A percentile compares a stretch with the other conserved stretches of the same genome.
phyloP scores from a whole-genome alignment of 345 rosid genomes.

The Gossypium turneri region DNA sequence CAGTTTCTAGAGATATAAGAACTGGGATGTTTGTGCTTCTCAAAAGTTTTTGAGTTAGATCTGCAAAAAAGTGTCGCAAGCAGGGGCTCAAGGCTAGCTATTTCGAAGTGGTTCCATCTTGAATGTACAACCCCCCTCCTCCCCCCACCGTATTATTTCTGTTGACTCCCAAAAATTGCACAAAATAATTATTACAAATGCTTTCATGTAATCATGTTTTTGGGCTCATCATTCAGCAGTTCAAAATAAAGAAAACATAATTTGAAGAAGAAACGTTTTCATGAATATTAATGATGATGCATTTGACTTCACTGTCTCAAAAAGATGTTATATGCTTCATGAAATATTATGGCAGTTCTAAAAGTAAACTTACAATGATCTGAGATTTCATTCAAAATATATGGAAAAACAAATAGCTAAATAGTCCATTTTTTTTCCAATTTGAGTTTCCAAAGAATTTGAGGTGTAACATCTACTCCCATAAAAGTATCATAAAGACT shows the following conservation, averaged over 20 bases:
- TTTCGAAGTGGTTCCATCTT: neutral
- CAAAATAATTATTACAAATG: neutral
- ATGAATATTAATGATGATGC: neutral
- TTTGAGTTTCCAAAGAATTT: too few relatives aligned
- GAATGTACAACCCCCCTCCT: neutral
- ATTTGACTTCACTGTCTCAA: slow-evolving; percentile 9
- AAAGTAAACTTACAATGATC: slow-evolving; percentile 1
- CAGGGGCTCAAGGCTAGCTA: neutral
- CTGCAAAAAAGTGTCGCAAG: neutral
- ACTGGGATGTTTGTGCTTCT: slow-evolving; percentile 9
- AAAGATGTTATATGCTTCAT: slow-evolving; percentile 9
- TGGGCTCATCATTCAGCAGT: neutral
- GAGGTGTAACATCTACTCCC: too few relatives aligned
- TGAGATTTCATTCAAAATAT: neutral
- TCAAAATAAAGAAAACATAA: neutral
- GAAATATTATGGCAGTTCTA: neutral
- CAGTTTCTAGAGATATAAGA: neutral
- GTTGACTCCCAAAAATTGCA: neutral
- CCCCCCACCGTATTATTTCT: neutral
- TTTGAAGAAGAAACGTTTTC: neutral
- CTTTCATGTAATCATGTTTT: slow-evolving; percentile 1
- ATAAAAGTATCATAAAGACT: too few relatives aligned
- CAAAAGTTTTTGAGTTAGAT: neutral
- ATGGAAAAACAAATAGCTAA: neutral
- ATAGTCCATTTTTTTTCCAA: too few relatives aligned